Evolutionary conservation across 2,329 filamentous ascomycete species (phyloP).

Genomic region (Hypoxylon sp.): DNA sequence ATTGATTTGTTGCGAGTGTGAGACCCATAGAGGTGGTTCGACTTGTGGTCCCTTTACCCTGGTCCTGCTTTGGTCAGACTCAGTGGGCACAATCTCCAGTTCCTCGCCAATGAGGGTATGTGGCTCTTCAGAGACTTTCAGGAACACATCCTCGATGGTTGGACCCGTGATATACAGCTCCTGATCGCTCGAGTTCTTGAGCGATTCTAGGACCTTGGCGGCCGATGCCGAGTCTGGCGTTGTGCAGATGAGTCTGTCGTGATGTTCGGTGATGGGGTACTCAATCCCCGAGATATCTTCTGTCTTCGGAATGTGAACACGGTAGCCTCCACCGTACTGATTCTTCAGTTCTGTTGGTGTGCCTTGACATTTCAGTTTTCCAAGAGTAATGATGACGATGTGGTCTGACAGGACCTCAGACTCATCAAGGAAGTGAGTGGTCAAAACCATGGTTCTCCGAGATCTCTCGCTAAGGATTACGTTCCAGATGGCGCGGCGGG

Average conservation of each 20-base stretch:
- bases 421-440: conserved; percentile 53
- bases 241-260: conserved; percentile 70
- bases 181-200: conserved; percentile 67
- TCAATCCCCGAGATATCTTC: conserved; percentile 43
- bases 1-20: conserved; percentile 44
- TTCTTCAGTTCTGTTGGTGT: conserved; percentile 52
- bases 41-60: conserved; percentile 26
- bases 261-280: conserved; percentile 45
- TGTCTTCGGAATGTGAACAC: conserved; percentile 50
- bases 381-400: conserved; percentile 49
- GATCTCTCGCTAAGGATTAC: conserved; percentile 49
- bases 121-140: conserved; percentile 73
- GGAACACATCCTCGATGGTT: conserved; percentile 77
- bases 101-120: conserved; percentile 44
- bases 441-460: conserved; percentile 49
- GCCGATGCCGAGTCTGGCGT: conserved; percentile 69
- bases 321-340: conserved; percentile 52
- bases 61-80: conserved; percentile 26
- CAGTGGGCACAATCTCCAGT: conserved; percentile 25
- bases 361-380: conserved; percentile 51
- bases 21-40: conserved; percentile 33
- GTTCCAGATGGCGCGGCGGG: conserved; percentile 61
- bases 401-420: conserved; percentile 50
- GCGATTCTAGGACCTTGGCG: conserved; percentile 65
- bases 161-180: conserved; percentile 76